Evolutionary conservation across 1,284 basidiomycete genomes (phyloP).

Genomic region (Cryptococcus wingfieldii): DNA sequence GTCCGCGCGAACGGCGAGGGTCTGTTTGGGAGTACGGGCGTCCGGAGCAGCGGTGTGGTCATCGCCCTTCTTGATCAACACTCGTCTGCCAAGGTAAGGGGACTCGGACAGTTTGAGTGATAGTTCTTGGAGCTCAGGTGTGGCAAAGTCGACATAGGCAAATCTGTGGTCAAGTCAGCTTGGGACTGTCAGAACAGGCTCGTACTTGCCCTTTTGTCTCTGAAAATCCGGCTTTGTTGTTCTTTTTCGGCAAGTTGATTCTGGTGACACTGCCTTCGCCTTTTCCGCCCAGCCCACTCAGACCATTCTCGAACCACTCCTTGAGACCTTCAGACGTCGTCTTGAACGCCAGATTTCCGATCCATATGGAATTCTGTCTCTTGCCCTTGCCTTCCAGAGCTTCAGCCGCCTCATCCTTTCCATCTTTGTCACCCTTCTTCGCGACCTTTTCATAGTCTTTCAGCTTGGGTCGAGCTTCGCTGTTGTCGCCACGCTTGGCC

Average conservation of each 20-base stretch:
- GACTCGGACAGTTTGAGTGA: slow-evolving; percentile 79
- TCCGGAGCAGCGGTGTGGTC: slow-evolving; percentile 53
- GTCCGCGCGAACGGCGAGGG: slow-evolving; percentile 49
- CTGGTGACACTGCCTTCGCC: slow-evolving; percentile 48
- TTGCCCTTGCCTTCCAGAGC: slow-evolving; percentile 30
- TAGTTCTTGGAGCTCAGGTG: slow-evolving; percentile 64
- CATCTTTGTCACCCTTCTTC: slow-evolving; percentile 53
- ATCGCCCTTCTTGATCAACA: slow-evolving; percentile 88
- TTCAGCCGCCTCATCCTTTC: slow-evolving; percentile 47
- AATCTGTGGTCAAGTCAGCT: slow-evolving; percentile 58
- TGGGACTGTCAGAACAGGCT: neutral
- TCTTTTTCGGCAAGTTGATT: slow-evolving; percentile 54
- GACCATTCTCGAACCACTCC: slow-evolving; percentile 66
- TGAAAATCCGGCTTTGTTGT: slow-evolving; percentile 44
- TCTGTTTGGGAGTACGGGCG: slow-evolving; percentile 45
- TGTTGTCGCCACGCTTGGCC: slow-evolving; percentile 31
- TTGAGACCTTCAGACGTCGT: slow-evolving; percentile 70
- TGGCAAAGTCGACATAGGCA: slow-evolving; percentile 91
- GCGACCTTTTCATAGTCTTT: slow-evolving; percentile 17
- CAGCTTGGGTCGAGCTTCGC: slow-evolving; percentile 8
- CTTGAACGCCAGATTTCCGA: slow-evolving; percentile 90
- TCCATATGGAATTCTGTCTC: slow-evolving; percentile 83
- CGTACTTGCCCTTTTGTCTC: slow-evolving; percentile 53
- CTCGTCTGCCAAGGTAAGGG: slow-evolving; percentile 73
- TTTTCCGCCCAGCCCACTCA: slow-evolving; percentile 43